phyloP scores from a whole-genome alignment of 306 rosid genomes.

The cucumber (Cucumis sativus) region Cucumber_9930_V3 NC_026655.2:7804001-7804500 shows the following conservation, averaged over 20 bases:
- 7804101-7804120: not conserved
- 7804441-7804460: conserved; percentile 46
- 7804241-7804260: not conserved
- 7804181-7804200: not conserved
- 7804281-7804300: conserved; percentile 58
- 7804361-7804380: not conserved
- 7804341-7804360: conserved; percentile 12
- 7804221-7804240: not conserved
- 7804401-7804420: conserved; percentile 15
- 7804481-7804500: conserved; percentile 51
- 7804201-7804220: not conserved
- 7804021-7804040: not conserved
- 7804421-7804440: conserved; percentile 72
- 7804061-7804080: not conserved
- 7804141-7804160: not conserved
- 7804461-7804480: conserved; percentile 52
- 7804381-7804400: not conserved
- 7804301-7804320: conserved; percentile 70
- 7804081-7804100: not conserved
- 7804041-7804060: not conserved
- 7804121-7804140: not conserved
- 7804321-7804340: conserved; percentile 38
- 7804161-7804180: not conserved
- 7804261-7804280: conserved; percentile 38
- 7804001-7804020: not conserved